Evolutionary conservation across 768 basidiomycete species (phyloP), one percentile per base, ranked within the genome.

Genomic region (Suillus decipiens): DNA sequence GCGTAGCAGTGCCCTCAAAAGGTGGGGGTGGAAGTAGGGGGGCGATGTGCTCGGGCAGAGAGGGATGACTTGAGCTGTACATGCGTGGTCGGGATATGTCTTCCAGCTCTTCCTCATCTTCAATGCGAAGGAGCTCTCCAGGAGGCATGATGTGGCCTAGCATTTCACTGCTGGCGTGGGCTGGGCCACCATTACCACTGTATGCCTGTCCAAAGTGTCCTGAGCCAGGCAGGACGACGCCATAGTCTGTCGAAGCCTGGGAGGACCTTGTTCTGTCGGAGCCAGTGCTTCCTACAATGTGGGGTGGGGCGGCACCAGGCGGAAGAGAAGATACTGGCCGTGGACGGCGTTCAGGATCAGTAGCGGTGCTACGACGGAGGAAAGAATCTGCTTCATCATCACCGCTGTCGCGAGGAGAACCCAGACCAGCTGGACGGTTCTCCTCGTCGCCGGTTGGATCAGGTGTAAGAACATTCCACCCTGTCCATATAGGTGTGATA

Each of bases 371-470:
- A 1, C 73, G 76, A 59, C 78, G 81, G 5, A 89, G 77, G 79
- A 90, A 89, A 0, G 89, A 79, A 68, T 89, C 89, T 3, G 75
- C 78, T 71, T 90, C 89, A 69, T 89, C 89, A 7, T 89, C 89
- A 7, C 89, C 89, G 57, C 87, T 90, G 36, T 82, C 81, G 11
- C 88, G 80, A 1, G 89, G 88, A 31, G 86, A 86, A 39, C 88
- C 88, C 73, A 89, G 86, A n/a, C 86, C 89, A 12, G 80, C 78
- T 3, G 78, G 69, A 36, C 77, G 76, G 24, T 70, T 76, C 24
- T 76, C 81, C 15, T 69, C 72, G 12, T 76, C 73, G 1, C 62
- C 68, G 9, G 67, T 63, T 31, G 28, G 28, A 41, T 57, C 24
- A 17, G 75, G 72, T 14, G 75, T 73, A 33, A 84, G 73, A 43